Base-by-base conservation (phyloP, 202 grass and related monocot genomes). In the Setaria italica region DNA sequence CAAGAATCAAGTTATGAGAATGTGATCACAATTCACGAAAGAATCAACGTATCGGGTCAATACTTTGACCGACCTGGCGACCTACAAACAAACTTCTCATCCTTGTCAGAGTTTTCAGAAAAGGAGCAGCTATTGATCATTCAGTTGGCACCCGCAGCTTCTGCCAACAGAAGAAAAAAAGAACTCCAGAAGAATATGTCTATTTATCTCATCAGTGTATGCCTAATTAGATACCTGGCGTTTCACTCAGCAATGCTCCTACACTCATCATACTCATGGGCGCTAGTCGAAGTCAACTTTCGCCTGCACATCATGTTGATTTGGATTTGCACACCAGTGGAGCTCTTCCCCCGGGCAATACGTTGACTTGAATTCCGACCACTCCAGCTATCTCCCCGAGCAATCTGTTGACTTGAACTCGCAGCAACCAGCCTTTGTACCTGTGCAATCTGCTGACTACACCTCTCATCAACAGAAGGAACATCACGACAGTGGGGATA, bases 401-500 rank as follows among this genome's bases (percentile, higher is more conserved):
- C 45, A 53, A 34, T 32, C 32, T 82, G 41, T 60, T 70, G 62
- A 32, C 43, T 73, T 67, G 48, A 47, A 67, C 48, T 66, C 77
- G 65, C 35, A 45, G 20, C 47, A 37, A 32, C 12, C 41, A 41
- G 33, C 25, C 57, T 50, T 39, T 73, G 39, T 79, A 68, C 50
- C 29, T 33, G 17, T 2, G 3, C 33, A 59, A 19, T 32, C 48
- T 57, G 58, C 15, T 66, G 57, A 16, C 20, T 78, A 41, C 34
- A 42, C 3, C 63, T 50, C 50, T 41, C 63, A 29, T 21, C 78
- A 56, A 34, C 39, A 69, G 33, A 42, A 69, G 63, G 78, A 37
- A 55, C 20, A 56, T 51, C 54, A 53, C 34, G 77, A 81, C 33
- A 53, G 41, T 32, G 60, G 34, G 62, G 83, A 25, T 89, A 85